A percentile compares a stretch with the other conserved stretches of the same genome.
These are phyloP conservation scores for Cryphonectria carpinicola DNA, from an alignment of 2,329 filamentous ascomycete species.

Conservation along the genomic window DNA sequence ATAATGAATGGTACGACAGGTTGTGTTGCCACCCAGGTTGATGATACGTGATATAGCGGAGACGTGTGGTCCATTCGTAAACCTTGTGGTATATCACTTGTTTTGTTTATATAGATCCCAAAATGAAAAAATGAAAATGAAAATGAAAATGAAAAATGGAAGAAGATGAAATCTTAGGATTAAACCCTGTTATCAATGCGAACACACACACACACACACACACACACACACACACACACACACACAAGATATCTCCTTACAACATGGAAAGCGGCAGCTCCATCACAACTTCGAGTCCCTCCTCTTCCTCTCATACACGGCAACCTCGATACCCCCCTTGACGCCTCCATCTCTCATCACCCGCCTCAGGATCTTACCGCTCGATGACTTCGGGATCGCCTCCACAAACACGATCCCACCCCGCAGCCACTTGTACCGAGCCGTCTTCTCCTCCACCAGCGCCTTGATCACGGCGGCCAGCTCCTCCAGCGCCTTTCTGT, in stretches of 20 bases:
- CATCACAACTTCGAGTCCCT: slow-evolving; percentile 60
- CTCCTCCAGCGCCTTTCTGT: slow-evolving; percentile 45
- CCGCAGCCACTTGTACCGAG: slow-evolving; percentile 67
- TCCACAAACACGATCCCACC: slow-evolving; percentile 71
- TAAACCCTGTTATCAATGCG: neutral
- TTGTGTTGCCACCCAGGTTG: neutral
- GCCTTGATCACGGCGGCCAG: slow-evolving; percentile 58
- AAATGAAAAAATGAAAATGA: neutral
- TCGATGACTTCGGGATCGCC: slow-evolving; percentile 70
- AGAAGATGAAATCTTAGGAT: neutral
- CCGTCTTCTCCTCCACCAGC: slow-evolving; percentile 63
- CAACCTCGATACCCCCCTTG: slow-evolving; percentile 41
- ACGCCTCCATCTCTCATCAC: slow-evolving; percentile 44
- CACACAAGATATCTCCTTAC: neutral
- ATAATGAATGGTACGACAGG: neutral
- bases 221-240: neutral
- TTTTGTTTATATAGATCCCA: neutral
- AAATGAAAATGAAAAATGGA: neutral
- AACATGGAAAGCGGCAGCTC: neutral
- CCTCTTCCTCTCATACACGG: slow-evolving; percentile 56
- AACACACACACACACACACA: neutral
- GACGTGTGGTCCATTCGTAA: neutral
- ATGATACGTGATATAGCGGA: neutral
- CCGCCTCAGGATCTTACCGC: slow-evolving; percentile 50
- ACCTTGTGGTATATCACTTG: neutral